Conservation (phyloP, 2,329 filamentous ascomycete genomes). For the Ploettnerulaceae sp. region DNA sequence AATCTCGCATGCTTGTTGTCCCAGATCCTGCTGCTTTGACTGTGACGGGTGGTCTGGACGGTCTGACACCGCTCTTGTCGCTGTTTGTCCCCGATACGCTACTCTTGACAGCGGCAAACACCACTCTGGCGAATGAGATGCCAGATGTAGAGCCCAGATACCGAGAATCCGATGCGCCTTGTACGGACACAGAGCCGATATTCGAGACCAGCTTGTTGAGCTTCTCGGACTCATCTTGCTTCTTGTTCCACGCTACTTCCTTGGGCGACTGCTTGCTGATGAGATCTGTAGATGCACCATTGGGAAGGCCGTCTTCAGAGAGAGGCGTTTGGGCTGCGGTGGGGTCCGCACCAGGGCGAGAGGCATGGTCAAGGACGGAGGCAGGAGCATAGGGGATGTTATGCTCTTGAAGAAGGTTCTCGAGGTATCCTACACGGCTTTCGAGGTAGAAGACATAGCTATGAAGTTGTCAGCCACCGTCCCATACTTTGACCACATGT, state of each 20-base stretch:
- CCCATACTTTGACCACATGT: background rate
- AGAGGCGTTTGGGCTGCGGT: conserved; percentile 26
- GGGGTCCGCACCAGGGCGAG: conserved; percentile 35
- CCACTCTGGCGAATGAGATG: conserved; percentile 89
- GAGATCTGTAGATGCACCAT: conserved; percentile 12
- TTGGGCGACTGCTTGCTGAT: conserved; percentile 25
- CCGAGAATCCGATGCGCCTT: conserved; percentile 71
- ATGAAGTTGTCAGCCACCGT: conserved; percentile 9
- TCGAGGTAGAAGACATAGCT: conserved; percentile 96
- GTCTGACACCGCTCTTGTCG: conserved; percentile 58
- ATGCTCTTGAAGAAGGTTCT: conserved; percentile 65
- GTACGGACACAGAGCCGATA: conserved; percentile 71
- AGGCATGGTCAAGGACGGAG: conserved; percentile 61
- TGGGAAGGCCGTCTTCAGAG: conserved; percentile 29
- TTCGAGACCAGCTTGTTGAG: conserved; percentile 64
- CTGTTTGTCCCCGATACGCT: conserved; percentile 61
- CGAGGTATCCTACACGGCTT: conserved; percentile 76
- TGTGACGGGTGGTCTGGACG: conserved; percentile 50
- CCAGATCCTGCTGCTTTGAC: conserved; percentile 37
- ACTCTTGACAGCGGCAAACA: conserved; percentile 86
- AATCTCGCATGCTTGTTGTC: conserved; percentile 84
- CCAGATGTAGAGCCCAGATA: conserved; percentile 83
- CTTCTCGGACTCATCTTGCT: conserved; percentile 54
- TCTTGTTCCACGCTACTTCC: conserved; percentile 34
- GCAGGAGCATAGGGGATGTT: conserved; percentile 68